phyloP scores from a whole-genome alignment of 805 yeast species.

The Candida awuae region DNA sequence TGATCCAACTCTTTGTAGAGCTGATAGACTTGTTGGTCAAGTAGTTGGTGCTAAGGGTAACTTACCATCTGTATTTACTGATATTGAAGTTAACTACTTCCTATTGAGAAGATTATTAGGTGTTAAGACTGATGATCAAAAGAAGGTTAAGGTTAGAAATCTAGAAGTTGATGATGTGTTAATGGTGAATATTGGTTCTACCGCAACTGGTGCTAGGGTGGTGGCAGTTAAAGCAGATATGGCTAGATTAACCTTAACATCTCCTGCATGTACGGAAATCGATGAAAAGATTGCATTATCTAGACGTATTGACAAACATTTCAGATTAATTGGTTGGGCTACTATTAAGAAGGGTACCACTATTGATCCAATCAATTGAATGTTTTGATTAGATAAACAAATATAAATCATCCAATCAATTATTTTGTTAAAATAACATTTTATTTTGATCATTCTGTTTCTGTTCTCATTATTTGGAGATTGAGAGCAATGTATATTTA shows the following conservation, averaged over 20 bases:
- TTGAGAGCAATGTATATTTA: conserved; percentile 9
- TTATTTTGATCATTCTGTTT: conserved; percentile 1
- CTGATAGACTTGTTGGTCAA: conserved; percentile 98
- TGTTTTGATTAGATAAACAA: no score
- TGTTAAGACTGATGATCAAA: conserved; percentile 96
- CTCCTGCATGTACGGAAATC: conserved; percentile 98
- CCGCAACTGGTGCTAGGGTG: conserved; percentile 99
- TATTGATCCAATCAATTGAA: conserved; percentile 61
- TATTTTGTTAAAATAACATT: background rate
- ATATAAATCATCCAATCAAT: no score
- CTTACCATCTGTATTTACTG: conserved; percentile 92
- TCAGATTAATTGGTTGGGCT: conserved; percentile 99
- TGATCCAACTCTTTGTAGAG: conserved; percentile 98
- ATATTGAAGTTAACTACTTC: conserved; percentile 95
- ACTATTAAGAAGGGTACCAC: conserved; percentile 91
- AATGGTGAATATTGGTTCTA: conserved; percentile 98
- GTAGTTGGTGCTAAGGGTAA: conserved; percentile 97
- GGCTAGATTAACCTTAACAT: conserved; percentile 94
- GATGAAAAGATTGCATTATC: conserved; percentile 98
- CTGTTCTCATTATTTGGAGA: conserved; percentile 5
- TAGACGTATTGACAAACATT: conserved; percentile 98
- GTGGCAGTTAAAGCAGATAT: conserved; percentile 97
- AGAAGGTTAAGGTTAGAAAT: conserved; percentile 94
- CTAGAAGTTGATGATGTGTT: conserved; percentile 90
- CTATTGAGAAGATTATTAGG: conserved; percentile 93